Percentiles rank a stretch among this genome's conserved stretches.
These are phyloP conservation scores for Petasospora fabianii DNA, from an alignment of 1,139 yeast genomes.

Conservation along the genomic window DNA sequence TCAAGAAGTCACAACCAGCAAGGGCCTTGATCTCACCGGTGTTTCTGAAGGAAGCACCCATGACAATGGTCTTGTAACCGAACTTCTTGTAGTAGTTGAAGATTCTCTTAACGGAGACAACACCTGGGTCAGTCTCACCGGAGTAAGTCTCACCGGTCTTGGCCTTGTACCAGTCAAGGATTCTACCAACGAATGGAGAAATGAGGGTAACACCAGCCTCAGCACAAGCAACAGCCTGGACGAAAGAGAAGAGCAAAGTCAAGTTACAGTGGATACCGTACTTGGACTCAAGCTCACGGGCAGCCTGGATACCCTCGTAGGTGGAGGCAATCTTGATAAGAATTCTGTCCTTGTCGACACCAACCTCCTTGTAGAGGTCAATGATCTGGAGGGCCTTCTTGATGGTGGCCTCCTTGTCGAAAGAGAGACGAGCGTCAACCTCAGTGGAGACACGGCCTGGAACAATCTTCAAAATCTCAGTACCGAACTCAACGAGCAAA, in stretches of 20 bases:
- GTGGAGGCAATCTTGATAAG: conserved; percentile 97
- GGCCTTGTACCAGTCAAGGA: conserved; percentile 98
- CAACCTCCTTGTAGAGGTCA: conserved; percentile 75
- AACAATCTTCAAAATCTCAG: conserved; percentile 86
- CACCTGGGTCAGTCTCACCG: conserved; percentile 92
- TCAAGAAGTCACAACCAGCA: conserved; percentile 96
- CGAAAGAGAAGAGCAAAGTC: conserved; percentile 91
- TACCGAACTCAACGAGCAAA: conserved; percentile 93
- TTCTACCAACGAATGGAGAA: conserved; percentile 99
- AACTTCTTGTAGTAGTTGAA: conserved; percentile 98
- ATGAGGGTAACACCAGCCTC: conserved; percentile 95
- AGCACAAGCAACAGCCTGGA: conserved; percentile 98
- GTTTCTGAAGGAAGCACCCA: conserved; percentile 99
- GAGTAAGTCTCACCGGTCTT: conserved; percentile 85
- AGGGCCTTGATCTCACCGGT: conserved; percentile 92
- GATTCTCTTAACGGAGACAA: conserved; percentile 77
- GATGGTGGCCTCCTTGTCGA: conserved; percentile 89
- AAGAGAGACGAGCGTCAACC: conserved; percentile 97
- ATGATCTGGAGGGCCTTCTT: conserved; percentile 89
- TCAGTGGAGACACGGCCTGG: conserved; percentile 99
- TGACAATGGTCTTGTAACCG: conserved; percentile 94
- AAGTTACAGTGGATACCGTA: conserved; percentile 92
- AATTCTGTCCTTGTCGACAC: conserved; percentile 83
- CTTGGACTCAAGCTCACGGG: conserved; percentile 87
- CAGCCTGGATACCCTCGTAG: conserved; percentile 99